phyloP scores from a whole-genome alignment of 345 rosid genomes.

The Citrus unshiu region DNA sequence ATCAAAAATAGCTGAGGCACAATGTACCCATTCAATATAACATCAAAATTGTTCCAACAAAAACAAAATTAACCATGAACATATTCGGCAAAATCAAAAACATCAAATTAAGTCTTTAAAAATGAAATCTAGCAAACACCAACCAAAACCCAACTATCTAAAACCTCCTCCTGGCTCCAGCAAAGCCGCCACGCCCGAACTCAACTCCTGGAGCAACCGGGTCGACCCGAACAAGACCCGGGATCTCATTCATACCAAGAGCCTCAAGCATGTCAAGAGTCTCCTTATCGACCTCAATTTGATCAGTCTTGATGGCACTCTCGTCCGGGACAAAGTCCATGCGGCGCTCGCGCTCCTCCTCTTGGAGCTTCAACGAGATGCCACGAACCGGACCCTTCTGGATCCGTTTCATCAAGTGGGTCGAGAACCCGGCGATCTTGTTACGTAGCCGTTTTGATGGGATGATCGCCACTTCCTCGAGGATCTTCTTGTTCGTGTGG shows the following conservation, averaged over 20 bases:
- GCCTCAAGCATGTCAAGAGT: conserved; percentile 65
- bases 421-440: conserved; percentile 75
- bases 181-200: conserved; percentile 27
- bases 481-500: conserved; percentile 70
- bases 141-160: neutral
- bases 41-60: conserved; percentile 4
- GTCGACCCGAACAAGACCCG: conserved; percentile 41
- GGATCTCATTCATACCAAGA: conserved; percentile 49
- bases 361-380: conserved; percentile 68
- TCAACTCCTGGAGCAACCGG: conserved; percentile 27
- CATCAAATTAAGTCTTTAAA: neutral
- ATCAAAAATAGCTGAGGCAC: neutral
- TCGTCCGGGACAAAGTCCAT: conserved; percentile 74
- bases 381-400: conserved; percentile 74
- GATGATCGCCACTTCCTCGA: conserved; percentile 64
- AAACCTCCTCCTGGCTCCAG: conserved; percentile 34
- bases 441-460: conserved; percentile 69
- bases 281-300: conserved; percentile 64
- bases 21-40: neutral
- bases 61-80: neutral
- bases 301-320: conserved; percentile 60
- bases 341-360: conserved; percentile 76
- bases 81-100: neutral
- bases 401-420: conserved; percentile 69
- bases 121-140: neutral